Base-by-base conservation (phyloP, 495 filamentous ascomycete species). In the Aspergillus nidulans region DNA sequence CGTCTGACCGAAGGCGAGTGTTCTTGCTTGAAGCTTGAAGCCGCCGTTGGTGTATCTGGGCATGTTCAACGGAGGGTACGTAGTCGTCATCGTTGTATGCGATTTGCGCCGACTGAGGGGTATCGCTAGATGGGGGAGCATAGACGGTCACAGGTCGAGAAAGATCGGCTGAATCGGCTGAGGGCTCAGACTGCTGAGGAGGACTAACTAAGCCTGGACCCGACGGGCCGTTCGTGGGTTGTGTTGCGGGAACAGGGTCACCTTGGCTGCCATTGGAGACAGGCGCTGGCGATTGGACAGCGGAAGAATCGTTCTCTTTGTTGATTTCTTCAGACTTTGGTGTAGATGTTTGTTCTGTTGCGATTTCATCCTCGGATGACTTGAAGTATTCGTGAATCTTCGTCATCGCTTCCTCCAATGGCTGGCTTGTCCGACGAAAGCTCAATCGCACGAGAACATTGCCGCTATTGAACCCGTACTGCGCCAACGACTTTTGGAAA, bases 391-490 rank as follows among this genome's bases (percentile, higher is more conserved):
- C 73, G 18, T 75, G 77, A 57, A 97, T 96, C 66, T 92, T 82
- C 40, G 68, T 70, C 85, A 96, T 86, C 16, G 94, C 92, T 58
- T 90, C 87, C 60, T 90, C 90, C 20, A 97, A 74, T 7, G 91
- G 91, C 55, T 83, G 82, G 23, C 87, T 82, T 6, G 89, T 92
- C 50, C 74, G 77, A 61, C 77, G 82, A 71, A 92, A 97, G 49
- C 76, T 82, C 32, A 97, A 72, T 21, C 87, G 77, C 28, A 97
- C 73, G n/a, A 95, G 70, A 4, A 87, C 81, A 67, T 80, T 89
- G 5, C 94, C 92, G 45, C 81, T 85, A 63, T 88, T 95, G 61
- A 91, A 86, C 1, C 94, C 94, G 26, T 96, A 70, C 62, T 95
- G 87, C n/a, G 83, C 83, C 24, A 97, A 67, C 0, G 88, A 90